Conservation (phyloP, 768 basidiomycete genomes). For the Butyriboletus loyo region DNA sequence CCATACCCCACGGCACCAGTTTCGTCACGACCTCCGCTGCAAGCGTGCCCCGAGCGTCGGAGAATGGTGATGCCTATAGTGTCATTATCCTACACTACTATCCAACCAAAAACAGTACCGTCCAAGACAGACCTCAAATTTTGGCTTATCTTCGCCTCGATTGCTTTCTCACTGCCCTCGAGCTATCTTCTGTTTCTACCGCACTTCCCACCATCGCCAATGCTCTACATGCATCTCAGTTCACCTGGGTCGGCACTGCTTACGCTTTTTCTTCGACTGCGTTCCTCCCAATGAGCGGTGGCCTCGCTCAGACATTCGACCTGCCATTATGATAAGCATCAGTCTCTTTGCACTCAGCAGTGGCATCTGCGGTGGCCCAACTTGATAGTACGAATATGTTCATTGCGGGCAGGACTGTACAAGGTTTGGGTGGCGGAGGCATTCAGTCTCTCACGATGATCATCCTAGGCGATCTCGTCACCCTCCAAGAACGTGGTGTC, state of each 20-base stretch:
- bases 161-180: constrained; percentile 35
- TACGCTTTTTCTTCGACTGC: neutral
- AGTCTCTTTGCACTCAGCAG: constrained; percentile 36
- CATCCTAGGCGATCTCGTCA: constrained; percentile 45
- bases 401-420: constrained; percentile 41
- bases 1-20: neutral
- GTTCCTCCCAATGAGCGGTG: constrained; percentile 24
- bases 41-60: neutral
- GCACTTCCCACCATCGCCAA: constrained; percentile 40
- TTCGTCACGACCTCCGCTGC: neutral
- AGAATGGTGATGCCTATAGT: too few relatives aligned
- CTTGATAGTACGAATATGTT: constrained; percentile 39
- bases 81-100: too few relatives aligned
- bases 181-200: constrained; percentile 33
- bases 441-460: constrained; percentile 39
- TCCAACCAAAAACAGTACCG: too few relatives aligned
- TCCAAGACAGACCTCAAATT: constrained; percentile 15
- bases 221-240: neutral
- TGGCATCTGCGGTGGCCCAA: constrained; percentile 40
- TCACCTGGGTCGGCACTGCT: neutral
- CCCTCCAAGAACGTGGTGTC: constrained; percentile 42
- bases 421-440: constrained; percentile 41
- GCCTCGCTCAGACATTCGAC: constrained; percentile 38
- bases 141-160: constrained; percentile 22
- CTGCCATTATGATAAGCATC: constrained; percentile 26